A percentile compares a stretch with the other conserved stretches of the same genome.
Conservation (phyloP, 2,329 filamentous ascomycete genomes). For the Colletotrichum tanaceti region DNA sequence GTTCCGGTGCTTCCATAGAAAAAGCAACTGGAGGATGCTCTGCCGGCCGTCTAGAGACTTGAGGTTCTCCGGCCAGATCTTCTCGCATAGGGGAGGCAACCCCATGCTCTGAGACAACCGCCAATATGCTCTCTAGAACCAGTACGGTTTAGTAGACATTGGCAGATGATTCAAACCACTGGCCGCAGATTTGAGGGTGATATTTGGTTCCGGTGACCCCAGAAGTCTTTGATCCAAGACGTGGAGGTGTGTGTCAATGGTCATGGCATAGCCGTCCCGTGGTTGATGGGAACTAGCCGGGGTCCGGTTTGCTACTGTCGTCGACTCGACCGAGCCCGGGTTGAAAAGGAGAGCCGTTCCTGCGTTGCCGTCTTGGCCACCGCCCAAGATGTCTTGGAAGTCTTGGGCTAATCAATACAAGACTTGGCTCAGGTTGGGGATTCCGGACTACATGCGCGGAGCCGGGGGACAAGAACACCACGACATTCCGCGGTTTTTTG, state of each 20-base stretch:
- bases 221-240: not conserved
- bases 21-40: not conserved
- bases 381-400: constrained; percentile 19
- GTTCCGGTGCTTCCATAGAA: not conserved
- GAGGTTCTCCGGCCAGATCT: not conserved
- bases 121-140: not conserved
- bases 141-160: constrained; percentile 1
- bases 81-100: not conserved
- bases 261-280: too few relatives aligned
- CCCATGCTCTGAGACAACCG: not conserved
- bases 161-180: constrained; percentile 1
- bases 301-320: not conserved
- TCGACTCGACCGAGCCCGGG: not conserved
- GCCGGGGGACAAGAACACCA: too few relatives aligned
- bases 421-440: too few relatives aligned
- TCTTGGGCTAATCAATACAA: constrained; percentile 8
- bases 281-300: not conserved
- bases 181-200: constrained; percentile 17
- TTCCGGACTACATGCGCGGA: too few relatives aligned
- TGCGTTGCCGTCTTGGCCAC: not conserved
- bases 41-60: not conserved
- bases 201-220: not conserved
- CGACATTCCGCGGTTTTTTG: too few relatives aligned
- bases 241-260: too few relatives aligned
- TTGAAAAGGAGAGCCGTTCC: not conserved